Evolutionary conservation across 257 asterid species (phyloP), one percentile per base, ranked within the genome.

Genomic region (Solanum paucissectum): DNA sequence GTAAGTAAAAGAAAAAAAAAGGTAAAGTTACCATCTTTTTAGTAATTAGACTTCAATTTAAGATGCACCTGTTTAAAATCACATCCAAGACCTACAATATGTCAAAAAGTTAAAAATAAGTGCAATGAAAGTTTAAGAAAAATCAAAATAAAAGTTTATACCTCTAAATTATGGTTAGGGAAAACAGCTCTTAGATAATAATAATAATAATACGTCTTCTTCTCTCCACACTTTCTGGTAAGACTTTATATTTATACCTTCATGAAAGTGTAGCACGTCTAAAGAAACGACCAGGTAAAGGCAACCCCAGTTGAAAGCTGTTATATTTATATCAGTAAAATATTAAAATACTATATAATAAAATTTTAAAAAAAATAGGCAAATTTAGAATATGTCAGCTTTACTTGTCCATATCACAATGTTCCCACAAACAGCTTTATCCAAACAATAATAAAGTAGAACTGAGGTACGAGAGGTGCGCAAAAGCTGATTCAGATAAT

Each of bases 11-110:
- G 62, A 2, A 49, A 52, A 52, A 18, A 27, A 27, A 16, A 27
- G 44, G 85, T 25, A 9, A 79, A 27, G 40, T 81, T 81, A 81
- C 85, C 85, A 81, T 81, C 40, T 46, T 27, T 25, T 25, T 42
- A 27, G 18, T 44, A 79, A 4, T 44, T 81, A 16, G 27, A 81
- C 66, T 81, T 81, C 27, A 44, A 79, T 46, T 7, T 81, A 81
- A 81, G 85, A 81, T 46, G 68, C 42, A 81, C 68, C 68, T 81
- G 66, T 46, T 46, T 16, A 44, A 55, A 27, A 81, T 81, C 85
- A 81, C 40, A 46, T 81, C 85, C 85, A 46, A 46, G 64, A 29
- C 85, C 85, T 46, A 81, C 85, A 81, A 81, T 81, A 37, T 46
- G 68, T 46, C 68, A 46, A 81, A 44, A 27, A 46, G 40, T 44